Evolutionary conservation across 371 early-diverging fungal genomes (phyloP).

Genomic region (Haplosporangium sp.): DNA sequence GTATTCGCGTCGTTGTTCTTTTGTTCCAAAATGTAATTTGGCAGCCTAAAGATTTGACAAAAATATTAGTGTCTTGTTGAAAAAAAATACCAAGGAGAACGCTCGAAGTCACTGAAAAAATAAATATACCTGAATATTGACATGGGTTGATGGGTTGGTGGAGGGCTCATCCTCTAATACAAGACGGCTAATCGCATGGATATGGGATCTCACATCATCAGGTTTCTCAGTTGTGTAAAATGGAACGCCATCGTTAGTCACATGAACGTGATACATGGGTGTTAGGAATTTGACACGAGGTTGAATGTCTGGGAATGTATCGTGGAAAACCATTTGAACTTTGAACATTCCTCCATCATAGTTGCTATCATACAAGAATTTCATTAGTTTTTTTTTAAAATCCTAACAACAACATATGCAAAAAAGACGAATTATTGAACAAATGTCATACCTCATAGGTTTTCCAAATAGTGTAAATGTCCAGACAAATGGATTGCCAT

Average conservation of each 20-base stretch:
- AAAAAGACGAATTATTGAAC: background rate
- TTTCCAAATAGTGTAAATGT: slow-evolving; percentile 60
- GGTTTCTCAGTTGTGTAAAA: slow-evolving; percentile 59
- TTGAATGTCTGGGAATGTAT: slow-evolving; percentile 62
- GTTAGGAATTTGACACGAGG: slow-evolving; percentile 64
- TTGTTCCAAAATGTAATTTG: slow-evolving; percentile 60
- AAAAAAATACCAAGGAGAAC: background rate
- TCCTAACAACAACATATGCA: background rate
- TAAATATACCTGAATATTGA: slow-evolving; percentile 53
- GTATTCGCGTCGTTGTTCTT: slow-evolving; percentile 62
- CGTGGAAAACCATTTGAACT: slow-evolving; percentile 63
- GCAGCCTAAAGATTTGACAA: slow-evolving; percentile 52
- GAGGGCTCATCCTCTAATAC: slow-evolving; percentile 57
- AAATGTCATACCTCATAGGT: slow-evolving; percentile 48
- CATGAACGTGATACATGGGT: slow-evolving; percentile 67
- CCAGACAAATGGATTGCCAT: slow-evolving; percentile 72
- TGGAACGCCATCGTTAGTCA: slow-evolving; percentile 66
- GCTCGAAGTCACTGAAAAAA: background rate
- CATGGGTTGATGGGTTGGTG: slow-evolving; percentile 63
- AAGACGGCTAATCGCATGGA: slow-evolving; percentile 49
- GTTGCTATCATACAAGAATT: slow-evolving; percentile 23
- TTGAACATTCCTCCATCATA: slow-evolving; percentile 70
- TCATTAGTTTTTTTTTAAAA: background rate
- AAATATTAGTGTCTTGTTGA: background rate
- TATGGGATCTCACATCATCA: slow-evolving; percentile 58